Evolutionary conservation across 352 stramenopile species (phyloP), one percentile per base, ranked within the genome.

Genomic region (Vaucheria bursata): DNA sequence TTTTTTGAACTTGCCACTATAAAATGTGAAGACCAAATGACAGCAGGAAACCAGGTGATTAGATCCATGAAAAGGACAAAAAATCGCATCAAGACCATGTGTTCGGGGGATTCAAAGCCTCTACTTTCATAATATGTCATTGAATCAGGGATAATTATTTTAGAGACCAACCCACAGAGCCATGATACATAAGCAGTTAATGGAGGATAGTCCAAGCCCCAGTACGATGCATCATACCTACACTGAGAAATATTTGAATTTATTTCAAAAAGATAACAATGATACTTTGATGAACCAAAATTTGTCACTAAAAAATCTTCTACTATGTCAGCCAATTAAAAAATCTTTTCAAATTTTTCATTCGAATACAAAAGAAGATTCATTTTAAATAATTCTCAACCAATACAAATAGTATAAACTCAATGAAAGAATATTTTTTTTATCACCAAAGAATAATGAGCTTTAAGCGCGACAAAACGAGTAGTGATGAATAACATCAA

Each of bases 151-250:
- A 96, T 90, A 0, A 97, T 75, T 12, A 85, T 34, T 36, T 92
- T 70, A 0, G 91, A 94, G 8, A 90, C 65, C 1, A 77, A 81
- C 38, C 94, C 95, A 78, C 86, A 92, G 4, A 86, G 37, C 34
- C 85, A 91, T 29, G 85, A 90, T 25, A 90, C 73, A 68, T 86
- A 86, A 0, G 82, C 82, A n/a, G 52, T 86, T 31, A 79, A 36
- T 0, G 95, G 95, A 5, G 95, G 95, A 85, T 99, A 99, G 88
- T 99, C 95, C 49, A 99, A 85, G 29, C 95, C 95, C 95, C 95
- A 99, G 83, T 98, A 98, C 37, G 94, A 81, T 53, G 97, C 83
- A 76, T 98, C 90, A 84, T 98, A 96, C 36, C 79, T 71, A 35
- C n/a, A n/a, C n/a, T n/a, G n/a, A n/a, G n/a, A n/a, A n/a, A n/a